These are phyloP conservation scores for Colletotrichum shisoi DNA, from an alignment of 2,329 filamentous ascomycete species.

Conservation along the genomic window DNA sequence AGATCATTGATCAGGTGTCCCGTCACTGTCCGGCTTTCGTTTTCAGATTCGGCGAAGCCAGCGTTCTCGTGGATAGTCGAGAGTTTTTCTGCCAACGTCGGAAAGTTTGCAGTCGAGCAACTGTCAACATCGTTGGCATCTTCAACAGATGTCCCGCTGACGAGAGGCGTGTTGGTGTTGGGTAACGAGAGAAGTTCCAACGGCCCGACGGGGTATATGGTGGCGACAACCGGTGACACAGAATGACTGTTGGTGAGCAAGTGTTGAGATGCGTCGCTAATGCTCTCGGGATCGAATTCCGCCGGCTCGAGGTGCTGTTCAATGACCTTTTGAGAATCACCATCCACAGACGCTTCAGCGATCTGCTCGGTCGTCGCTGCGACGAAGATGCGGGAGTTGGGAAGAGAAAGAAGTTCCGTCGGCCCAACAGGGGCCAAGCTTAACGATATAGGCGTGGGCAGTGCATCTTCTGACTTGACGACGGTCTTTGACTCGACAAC, in stretches of 20 bases:
- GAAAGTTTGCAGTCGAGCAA: neutral
- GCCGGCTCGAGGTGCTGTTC: neutral
- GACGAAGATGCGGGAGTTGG: conserved; percentile 56
- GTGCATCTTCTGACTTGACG: neutral
- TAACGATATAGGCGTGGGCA: neutral
- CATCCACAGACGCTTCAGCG: neutral
- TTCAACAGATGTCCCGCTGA: neutral
- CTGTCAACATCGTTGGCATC: neutral
- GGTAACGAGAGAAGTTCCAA: conserved; percentile 61
- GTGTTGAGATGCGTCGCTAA: neutral
- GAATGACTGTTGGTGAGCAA: neutral
- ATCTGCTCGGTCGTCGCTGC: neutral
- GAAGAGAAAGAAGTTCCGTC: conserved; percentile 59
- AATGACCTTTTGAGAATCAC: neutral
- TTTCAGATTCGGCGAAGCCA: neutral
- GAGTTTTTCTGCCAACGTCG: conserved; percentile 6
- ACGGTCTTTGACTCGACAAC: conserved; percentile 1
- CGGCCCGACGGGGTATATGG: conserved; percentile 50
- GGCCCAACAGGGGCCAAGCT: conserved; percentile 50
- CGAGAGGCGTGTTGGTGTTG: conserved; percentile 53
- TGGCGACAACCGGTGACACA: too few relatives aligned
- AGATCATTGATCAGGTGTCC: conserved; percentile 36
- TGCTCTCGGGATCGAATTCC: too few relatives aligned
- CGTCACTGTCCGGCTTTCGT: neutral
- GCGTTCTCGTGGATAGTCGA: conserved; percentile 31